Base-by-base conservation (phyloP, 352 stramenopile genomes). In the Phytopythium oedochilum region DNA sequence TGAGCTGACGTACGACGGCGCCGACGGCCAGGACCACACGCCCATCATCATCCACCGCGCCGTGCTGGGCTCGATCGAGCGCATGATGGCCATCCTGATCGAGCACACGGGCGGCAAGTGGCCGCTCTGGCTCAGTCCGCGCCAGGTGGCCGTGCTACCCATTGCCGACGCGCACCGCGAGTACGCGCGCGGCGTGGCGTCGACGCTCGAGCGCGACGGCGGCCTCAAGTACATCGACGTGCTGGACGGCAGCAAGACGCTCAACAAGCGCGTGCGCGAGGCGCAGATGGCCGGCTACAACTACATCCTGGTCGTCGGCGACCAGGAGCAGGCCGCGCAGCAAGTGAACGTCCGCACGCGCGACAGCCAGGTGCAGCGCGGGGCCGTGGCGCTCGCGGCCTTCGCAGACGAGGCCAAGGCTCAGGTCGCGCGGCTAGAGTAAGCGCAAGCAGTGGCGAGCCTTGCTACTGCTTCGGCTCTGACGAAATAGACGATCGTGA, bases 41-140 rank as follows among this genome's bases (percentile, higher is more conserved):
- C 96, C 96, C 23, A 98, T 99, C 68, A 99, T 99, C 82, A 94
- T 99, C 52, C 96, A 99, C 70, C 88, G 85, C 42, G 96, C 96
- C 1, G 97, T 99, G 40, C 96, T 98, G 58, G 96, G 96, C 45
- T 98, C 94, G 22, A 87, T 99, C 53, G 96, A 99, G 78, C 89
- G 96, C 44, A 98, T 99, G 83, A 98, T 99, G 83, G 96, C 95
- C 48, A 98, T 99, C 51, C 70, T 99, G 23, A 96, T 98, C 57
- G 96, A 99, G 70, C 97, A 98, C 68, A 97, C 87, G 52, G 88
- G 86, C 38, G 96, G 96, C 53, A 97, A 98, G 61, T 98, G 97
- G 73, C 96, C 96, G 22, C 71, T 99, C n/a, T 99, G 96, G 96
- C 77, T 99, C 32, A 88, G 69, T 36, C 85, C 85, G 36, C 81